Percentiles rank a stretch among this genome's conserved stretches.
Evolutionary conservation across 73 alveolate species (phyloP).

Genomic region (Symbiodinium pilosum): DNA sequence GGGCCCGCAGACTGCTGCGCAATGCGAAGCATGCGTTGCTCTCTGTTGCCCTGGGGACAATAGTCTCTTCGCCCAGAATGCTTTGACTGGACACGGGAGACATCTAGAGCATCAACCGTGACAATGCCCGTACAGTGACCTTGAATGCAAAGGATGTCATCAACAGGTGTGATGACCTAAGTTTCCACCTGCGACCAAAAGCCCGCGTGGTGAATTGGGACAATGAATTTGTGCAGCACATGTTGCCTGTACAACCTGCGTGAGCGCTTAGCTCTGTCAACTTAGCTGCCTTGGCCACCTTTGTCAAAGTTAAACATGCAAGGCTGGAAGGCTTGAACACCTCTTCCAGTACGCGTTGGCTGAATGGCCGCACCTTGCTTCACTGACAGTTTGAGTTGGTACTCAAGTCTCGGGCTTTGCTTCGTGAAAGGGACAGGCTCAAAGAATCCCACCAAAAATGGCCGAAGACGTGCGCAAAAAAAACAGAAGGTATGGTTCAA

Average conservation of each 20-base stretch:
- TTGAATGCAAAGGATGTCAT: too few relatives aligned
- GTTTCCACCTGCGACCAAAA: neutral
- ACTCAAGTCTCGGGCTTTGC: neutral
- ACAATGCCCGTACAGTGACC: too few relatives aligned
- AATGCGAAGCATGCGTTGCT: neutral
- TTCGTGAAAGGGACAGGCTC: too few relatives aligned
- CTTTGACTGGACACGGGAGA: conserved; percentile 8
- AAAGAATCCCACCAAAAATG: too few relatives aligned
- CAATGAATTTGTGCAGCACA: neutral
- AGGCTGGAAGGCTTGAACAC: conserved; percentile 58
- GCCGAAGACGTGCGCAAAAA: neutral
- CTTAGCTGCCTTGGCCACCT: neutral
- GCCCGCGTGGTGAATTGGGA: neutral
- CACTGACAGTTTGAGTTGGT: too few relatives aligned
- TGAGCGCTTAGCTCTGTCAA: too few relatives aligned
- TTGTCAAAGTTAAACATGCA: neutral
- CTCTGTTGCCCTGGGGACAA: neutral
- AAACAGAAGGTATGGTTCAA: too few relatives aligned
- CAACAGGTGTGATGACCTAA: too few relatives aligned
- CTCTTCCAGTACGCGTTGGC: conserved; percentile 84
- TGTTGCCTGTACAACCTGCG: neutral
- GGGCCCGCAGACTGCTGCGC: neutral
- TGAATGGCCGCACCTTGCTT: conserved; percentile 63
- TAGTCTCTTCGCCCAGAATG: neutral
- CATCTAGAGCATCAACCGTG: neutral